phyloP scores from a whole-genome alignment of 148 eudicot genomes.

The Cornus florida region DNA sequence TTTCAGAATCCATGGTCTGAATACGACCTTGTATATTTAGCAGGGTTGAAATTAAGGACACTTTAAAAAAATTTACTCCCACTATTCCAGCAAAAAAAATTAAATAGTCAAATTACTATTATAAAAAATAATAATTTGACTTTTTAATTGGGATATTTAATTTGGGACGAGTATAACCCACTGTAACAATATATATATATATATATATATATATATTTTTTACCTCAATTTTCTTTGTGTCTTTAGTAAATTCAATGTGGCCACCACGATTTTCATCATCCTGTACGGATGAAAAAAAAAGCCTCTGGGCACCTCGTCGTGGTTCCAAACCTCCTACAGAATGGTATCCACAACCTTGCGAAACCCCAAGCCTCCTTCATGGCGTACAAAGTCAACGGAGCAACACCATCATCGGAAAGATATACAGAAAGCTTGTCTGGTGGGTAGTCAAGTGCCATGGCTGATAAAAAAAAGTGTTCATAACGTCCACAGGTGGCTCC shows the following conservation, averaged over 20 bases:
- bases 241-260: conserved; percentile 18
- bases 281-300: conserved; percentile 28
- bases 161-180: too few relatives aligned
- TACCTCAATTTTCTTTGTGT: conserved; percentile 27
- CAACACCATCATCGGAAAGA: conserved; percentile 59
- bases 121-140: too few relatives aligned
- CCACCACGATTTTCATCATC: conserved; percentile 3
- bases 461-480: conserved; percentile 69
- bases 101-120: too few relatives aligned
- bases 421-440: conserved; percentile 43
- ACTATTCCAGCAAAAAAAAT: too few relatives aligned
- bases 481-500: conserved; percentile 52
- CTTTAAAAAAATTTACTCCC: too few relatives aligned
- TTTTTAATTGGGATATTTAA: too few relatives aligned
- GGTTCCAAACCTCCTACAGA: conserved; percentile 37
- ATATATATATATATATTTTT: too few relatives aligned
- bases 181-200: too few relatives aligned
- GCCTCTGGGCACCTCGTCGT: conserved; percentile 46
- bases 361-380: conserved; percentile 45
- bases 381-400: conserved; percentile 39
- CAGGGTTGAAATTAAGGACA: too few relatives aligned
- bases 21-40: too few relatives aligned
- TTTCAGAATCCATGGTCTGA: too few relatives aligned
- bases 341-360: conserved; percentile 56
- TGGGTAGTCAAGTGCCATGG: conserved; percentile 59